These are phyloP conservation scores for Penicillium samsonianum DNA, from an alignment of 495 filamentous ascomycete species.

Conservation along the genomic window DNA sequence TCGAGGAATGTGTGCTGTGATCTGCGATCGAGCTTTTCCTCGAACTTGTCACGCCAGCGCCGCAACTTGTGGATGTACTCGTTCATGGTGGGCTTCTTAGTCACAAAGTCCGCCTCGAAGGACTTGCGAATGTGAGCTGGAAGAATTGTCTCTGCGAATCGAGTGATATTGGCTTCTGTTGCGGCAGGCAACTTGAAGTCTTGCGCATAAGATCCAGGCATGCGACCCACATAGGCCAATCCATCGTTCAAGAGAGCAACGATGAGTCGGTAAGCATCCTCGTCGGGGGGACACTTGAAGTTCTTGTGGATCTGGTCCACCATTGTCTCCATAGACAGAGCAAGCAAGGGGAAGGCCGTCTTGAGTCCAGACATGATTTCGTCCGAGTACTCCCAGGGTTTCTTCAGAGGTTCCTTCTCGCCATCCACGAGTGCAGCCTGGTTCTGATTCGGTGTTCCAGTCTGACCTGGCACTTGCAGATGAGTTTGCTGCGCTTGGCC, in stretches of 20 bases:
- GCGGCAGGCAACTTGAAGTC: slow-evolving; percentile 86
- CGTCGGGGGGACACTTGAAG: slow-evolving; percentile 97
- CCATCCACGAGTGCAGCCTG: slow-evolving; percentile 24
- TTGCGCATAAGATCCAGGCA: slow-evolving; percentile 79
- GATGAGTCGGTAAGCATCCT: slow-evolving; percentile 97
- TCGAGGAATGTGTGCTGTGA: slow-evolving; percentile 70
- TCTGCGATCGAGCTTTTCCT: slow-evolving; percentile 94
- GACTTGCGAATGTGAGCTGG: slow-evolving; percentile 88
- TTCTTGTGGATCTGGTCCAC: slow-evolving; percentile 97
- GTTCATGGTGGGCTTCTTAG: slow-evolving; percentile 89
- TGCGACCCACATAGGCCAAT: slow-evolving; percentile 80
- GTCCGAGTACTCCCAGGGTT: slow-evolving; percentile 93
- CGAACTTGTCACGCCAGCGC: slow-evolving; percentile 96
- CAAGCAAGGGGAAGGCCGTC: slow-evolving; percentile 92
- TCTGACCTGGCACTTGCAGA: slow-evolving; percentile 47
- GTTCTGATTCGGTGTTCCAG: slow-evolving; percentile 32
- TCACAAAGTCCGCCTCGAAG: slow-evolving; percentile 95
- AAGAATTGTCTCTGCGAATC: slow-evolving; percentile 94
- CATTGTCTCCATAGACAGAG: slow-evolving; percentile 99
- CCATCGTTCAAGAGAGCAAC: slow-evolving; percentile 95
- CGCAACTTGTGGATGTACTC: slow-evolving; percentile 97
- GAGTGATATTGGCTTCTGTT: slow-evolving; percentile 93
- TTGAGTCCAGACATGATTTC: slow-evolving; percentile 93
- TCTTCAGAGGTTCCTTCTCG: slow-evolving; percentile 58
- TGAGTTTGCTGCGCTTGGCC: slow-evolving; percentile 33